Evolutionary conservation across 257 asterid genomes (phyloP).

Genomic region (Scutellaria barbata): DNA sequence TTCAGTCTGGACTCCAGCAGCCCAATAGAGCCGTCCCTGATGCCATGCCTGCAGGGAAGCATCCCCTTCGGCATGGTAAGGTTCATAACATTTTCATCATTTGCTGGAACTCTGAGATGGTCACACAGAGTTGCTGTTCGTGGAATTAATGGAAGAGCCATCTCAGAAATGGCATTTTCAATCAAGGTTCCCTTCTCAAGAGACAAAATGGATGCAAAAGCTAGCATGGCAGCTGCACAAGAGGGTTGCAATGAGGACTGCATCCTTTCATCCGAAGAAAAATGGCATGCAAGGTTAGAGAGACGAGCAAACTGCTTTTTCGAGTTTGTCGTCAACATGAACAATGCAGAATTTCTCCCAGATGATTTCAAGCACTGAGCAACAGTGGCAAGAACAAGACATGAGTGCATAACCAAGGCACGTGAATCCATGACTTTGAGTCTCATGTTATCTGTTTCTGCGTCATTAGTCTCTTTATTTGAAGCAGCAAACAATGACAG

Average conservation of each 20-base stretch:
- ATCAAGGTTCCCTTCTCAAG: conserved; percentile 75
- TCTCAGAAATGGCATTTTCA: conserved; percentile 75
- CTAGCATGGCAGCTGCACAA: conserved; percentile 93
- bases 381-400: conserved; percentile 76
- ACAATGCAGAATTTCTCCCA: conserved; percentile 86
- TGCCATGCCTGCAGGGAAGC: conserved; percentile 89
- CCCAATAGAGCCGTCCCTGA: conserved; percentile 92
- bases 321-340: conserved; percentile 89
- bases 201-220: conserved; percentile 85
- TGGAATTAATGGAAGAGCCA: conserved; percentile 92
- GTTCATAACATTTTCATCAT: conserved; percentile 54
- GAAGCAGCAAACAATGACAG: conserved; percentile 73
- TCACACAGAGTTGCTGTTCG: conserved; percentile 94
- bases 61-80: conserved; percentile 48
- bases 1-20: conserved; percentile 80
- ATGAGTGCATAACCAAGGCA: conserved; percentile 73
- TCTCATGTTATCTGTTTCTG: conserved; percentile 64
- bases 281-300: conserved; percentile 82
- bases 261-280: conserved; percentile 76
- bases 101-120: conserved; percentile 65
- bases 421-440: conserved; percentile 57
- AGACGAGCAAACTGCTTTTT: conserved; percentile 83
- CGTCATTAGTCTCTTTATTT: conserved; percentile 60
- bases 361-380: conserved; percentile 77
- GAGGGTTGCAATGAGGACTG: conserved; percentile 74